A percentile compares a stretch with the other conserved stretches of the same genome.
These are phyloP conservation scores for Aspergillus sp. DNA, from an alignment of 2,329 filamentous ascomycete species.

Conservation along the genomic window DNA sequence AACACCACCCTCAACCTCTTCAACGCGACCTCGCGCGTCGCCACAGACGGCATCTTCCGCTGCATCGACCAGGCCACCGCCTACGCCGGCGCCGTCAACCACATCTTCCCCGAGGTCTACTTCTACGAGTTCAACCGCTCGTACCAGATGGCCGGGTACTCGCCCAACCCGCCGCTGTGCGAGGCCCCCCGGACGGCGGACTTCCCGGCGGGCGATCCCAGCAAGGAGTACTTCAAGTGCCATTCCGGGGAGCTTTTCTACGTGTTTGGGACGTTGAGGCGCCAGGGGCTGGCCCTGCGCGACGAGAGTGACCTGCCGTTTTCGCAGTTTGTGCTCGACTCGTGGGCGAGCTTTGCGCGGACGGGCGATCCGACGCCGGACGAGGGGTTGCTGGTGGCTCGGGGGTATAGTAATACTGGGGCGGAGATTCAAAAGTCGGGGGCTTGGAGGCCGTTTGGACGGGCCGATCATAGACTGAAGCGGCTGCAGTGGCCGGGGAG, in stretches of 20 bases:
- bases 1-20: conserved; percentile 57
- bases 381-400: not conserved
- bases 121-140: conserved; percentile 62
- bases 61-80: conserved; percentile 61
- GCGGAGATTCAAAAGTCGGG: not conserved
- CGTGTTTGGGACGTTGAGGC: conserved; percentile 52
- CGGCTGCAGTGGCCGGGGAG: conserved; percentile 3
- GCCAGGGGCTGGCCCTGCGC: conserved; percentile 15
- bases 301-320: conserved; percentile 22
- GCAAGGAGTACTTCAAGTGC: conserved; percentile 52
- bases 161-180: conserved; percentile 52
- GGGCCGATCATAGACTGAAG: not conserved
- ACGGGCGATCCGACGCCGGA: conserved; percentile 17
- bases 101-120: conserved; percentile 51
- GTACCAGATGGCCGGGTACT: conserved; percentile 48
- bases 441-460: not conserved
- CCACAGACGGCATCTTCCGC: conserved; percentile 60
- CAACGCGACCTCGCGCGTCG: conserved; percentile 54
- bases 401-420: not conserved
- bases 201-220: conserved; percentile 48
- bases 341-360: conserved; percentile 23
- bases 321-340: conserved; percentile 22
- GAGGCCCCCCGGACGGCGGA: conserved; percentile 42
- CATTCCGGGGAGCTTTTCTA: conserved; percentile 58
- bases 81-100: conserved; percentile 47